Base-by-base conservation (phyloP, 345 rosid genomes). In the Euclidium syriacum region DNA sequence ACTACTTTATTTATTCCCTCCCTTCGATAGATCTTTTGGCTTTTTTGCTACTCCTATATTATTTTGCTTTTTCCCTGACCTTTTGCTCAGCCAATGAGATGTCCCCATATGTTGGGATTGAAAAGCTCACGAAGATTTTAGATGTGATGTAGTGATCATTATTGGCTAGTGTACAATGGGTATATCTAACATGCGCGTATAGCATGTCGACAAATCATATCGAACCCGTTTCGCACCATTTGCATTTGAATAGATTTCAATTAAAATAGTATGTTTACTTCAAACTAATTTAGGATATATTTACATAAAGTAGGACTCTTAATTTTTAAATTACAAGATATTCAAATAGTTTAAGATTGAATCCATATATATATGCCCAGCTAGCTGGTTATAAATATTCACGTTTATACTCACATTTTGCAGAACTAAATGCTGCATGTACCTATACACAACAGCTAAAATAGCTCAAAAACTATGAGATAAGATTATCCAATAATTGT, bases 91-190 rank as follows among this genome's bases (percentile, higher is more conserved):
- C 74, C 64, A 70, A 70, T 70, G 36, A 70, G 30, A 54, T 0
- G 22, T 1, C 29, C 54, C 64, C 74, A 62, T 54, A 62, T 70
- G 74, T 70, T 20, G 68, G 4, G 58, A 62, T 70, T 54, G 36
- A 70, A 62, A 67, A 70, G 64, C 58, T 57, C 10, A 70, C 58
- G 51, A 62, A 70, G 64, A 62, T 54, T 62, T 62, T 52, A 0
- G 68, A 70, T 70, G 68, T 62, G 74, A 62, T 46, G 68, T 53
- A 53, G 53, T 54, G 44, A 70, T 70, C 74, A 70, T 70, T 62
- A 62, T 62, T 70, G 64, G 68, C 36, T 62, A 61, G 33, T 26
- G 54, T 33, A 33, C 7, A 51, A 42, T 60, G 55, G 43, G 46
- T 44, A 5, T 26, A 33, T 69, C 53, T 63, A 64, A 41, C 70